Conservation (phyloP, 2,329 filamentous ascomycete genomes). For the Polytolypa hystricis region DNA sequence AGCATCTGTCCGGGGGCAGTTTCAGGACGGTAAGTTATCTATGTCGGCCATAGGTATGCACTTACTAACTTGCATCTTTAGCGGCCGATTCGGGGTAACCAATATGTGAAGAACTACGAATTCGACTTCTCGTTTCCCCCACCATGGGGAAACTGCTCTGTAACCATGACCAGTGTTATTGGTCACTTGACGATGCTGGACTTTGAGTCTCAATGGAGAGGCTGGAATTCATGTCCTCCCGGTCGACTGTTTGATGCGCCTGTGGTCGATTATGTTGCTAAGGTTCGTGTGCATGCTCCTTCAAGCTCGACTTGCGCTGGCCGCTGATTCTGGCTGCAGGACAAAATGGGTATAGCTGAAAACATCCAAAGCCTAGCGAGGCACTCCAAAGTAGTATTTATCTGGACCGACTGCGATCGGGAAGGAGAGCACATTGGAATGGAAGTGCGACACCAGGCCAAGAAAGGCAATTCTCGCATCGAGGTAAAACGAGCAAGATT, state of each 20-base stretch:
- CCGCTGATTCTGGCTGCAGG: slow-evolving; percentile 35
- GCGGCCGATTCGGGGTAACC: slow-evolving; percentile 55
- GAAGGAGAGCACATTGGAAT: slow-evolving; percentile 94
- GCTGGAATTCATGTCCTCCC: slow-evolving; percentile 73
- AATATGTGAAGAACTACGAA: slow-evolving; percentile 86
- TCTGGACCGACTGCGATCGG: slow-evolving; percentile 98
- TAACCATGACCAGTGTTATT: slow-evolving; percentile 87
- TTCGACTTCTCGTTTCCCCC: slow-evolving; percentile 81
- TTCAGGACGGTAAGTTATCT: slow-evolving; percentile 55
- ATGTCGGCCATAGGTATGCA: not conserved
- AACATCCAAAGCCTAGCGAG: slow-evolving; percentile 76
- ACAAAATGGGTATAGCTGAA: slow-evolving; percentile 67
- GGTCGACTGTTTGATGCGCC: slow-evolving; percentile 70
- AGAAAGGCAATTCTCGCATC: slow-evolving; percentile 59
- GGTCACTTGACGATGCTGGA: slow-evolving; percentile 78
- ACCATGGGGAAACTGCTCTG: slow-evolving; percentile 68
- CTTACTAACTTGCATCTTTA: slow-evolving; percentile 27
- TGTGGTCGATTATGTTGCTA: slow-evolving; percentile 55
- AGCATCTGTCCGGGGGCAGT: slow-evolving; percentile 70
- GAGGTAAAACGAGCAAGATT: slow-evolving; percentile 79
- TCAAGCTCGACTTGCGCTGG: not conserved
- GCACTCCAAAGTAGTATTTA: slow-evolving; percentile 65
- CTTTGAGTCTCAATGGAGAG: slow-evolving; percentile 61
- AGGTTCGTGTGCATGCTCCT: slow-evolving; percentile 39
- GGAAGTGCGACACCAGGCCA: slow-evolving; percentile 75